Evolutionary conservation across 1,139 yeast species (phyloP), one percentile per base, ranked within the genome.

Genomic region (Candida anutae): DNA sequence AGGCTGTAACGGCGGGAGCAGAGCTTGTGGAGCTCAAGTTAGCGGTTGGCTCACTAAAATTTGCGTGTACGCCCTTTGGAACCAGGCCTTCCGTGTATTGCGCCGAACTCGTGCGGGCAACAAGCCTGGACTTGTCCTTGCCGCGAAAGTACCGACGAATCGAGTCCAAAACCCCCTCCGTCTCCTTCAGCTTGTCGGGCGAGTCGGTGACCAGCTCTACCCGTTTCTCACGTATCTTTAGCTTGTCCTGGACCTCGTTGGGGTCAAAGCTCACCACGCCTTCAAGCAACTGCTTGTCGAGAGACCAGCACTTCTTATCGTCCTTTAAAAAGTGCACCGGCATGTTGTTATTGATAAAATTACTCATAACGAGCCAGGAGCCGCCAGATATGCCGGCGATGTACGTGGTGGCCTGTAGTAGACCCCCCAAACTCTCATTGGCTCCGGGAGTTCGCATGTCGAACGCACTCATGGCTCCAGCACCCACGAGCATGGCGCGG

Each of bases 331-430:
- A 46, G 18, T 55, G 45, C 21, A 71, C 49, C 0, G 77, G 56
- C 42, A 33, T 61, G 40, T 60, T 54, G 36, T 60, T 75, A 60
- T 51, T 71, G 45, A 52, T 65, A 50, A 46, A 66, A 46, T 29
- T 73, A 39, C 51, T 72, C 57, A 76, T 64, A 8, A 78, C 62
- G 12, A 72, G 39, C 77, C 85, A 74, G 5, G 82, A 68, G 0
- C 87, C 85, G 6, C 87, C 87, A n/a, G 83, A 74, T 6, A 77
- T 63, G 1, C 81, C 84, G 0, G 74, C 67, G 4, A 78, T 58
- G 39, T 78, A 77, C 8, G 65, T 53, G 0, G 75, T 36, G 5
- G 71, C 52, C 37, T 77, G 81, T 16, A 74, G 50, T 10, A 79
- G 35, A 0, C 81, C 81, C 15, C 69, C 66, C 13, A 74, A 40